A percentile compares a stretch with the other conserved stretches of the same genome.
Evolutionary conservation across 169 alveolate species (phyloP).

Genomic region (Plasmodium adleri): DNA sequence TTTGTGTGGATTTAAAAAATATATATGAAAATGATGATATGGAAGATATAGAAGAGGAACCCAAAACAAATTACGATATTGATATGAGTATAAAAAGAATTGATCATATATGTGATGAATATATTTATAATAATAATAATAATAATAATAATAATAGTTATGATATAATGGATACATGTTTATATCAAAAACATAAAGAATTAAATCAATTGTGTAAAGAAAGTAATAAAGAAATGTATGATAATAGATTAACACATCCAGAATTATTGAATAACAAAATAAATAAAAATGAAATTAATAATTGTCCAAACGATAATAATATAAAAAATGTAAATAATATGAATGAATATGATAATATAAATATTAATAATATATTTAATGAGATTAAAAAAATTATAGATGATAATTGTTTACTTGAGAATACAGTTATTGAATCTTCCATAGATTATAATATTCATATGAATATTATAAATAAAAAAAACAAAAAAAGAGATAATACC

Average conservation of each 20-base stretch:
- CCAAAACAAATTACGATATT: slow-evolving; percentile 1
- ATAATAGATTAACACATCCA: neutral
- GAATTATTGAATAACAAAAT: neutral
- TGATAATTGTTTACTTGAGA: slow-evolving; percentile 25
- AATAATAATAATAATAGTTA: neutral
- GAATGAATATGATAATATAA: neutral
- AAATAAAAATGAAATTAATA: neutral
- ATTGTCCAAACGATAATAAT: neutral
- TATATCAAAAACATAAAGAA: neutral
- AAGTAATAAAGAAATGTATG: neutral
- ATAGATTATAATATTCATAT: slow-evolving; percentile 5
- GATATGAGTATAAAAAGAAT: slow-evolving; percentile 2
- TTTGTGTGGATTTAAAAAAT: slow-evolving; percentile 60
- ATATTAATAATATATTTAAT: slow-evolving; percentile 6
- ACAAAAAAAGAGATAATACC: slow-evolving; percentile 22
- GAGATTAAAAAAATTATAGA: slow-evolving; percentile 13
- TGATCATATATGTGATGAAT: slow-evolving; percentile 8
- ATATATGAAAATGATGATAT: slow-evolving; percentile 6
- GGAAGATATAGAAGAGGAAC: slow-evolving; percentile 5
- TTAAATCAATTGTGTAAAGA: neutral
- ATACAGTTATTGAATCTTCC: slow-evolving; percentile 28
- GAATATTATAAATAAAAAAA: slow-evolving; percentile 23
- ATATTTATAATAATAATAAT: neutral
- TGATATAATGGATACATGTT: neutral
- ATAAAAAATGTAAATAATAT: neutral